A percentile compares a stretch with the other conserved stretches of the same genome.
phyloP scores from a whole-genome alignment of 257 asterid genomes.

The Primulina huaijiensis region DNA sequence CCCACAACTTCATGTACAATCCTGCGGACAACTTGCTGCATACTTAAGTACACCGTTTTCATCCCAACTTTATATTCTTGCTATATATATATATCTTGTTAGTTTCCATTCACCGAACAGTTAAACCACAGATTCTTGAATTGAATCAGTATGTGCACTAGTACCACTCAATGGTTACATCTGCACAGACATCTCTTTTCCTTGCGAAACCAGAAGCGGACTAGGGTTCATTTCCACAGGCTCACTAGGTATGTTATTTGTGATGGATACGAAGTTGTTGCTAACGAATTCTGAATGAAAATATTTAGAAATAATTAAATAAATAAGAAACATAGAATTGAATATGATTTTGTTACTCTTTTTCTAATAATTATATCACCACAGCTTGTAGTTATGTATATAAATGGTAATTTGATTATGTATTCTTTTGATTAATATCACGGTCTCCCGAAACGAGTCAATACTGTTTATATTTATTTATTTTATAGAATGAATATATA shows the following conservation, averaged over 20 bases:
- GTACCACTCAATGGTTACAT: conserved; percentile 19
- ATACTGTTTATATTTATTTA: no score
- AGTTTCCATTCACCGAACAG: neutral
- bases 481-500: no score
- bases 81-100: neutral
- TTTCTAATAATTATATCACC: no score
- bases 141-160: conserved; percentile 36
- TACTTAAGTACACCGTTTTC: neutral
- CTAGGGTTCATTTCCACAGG: conserved; percentile 32
- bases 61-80: neutral
- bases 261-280: neutral
- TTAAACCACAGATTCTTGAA: neutral
- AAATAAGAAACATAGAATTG: no score
- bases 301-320: no score
- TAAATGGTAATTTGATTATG: no score
- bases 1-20: neutral
- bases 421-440: no score
- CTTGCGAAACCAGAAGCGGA: conserved; percentile 29
- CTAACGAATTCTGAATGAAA: no score
- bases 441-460: no score
- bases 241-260: conserved; percentile 34
- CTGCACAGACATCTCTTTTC: conserved; percentile 16
- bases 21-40: conserved; percentile 30
- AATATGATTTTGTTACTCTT: no score
- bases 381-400: no score